Base-by-base conservation (phyloP, 352 stramenopile species). In the Phytophthora pistaciae region DNA sequence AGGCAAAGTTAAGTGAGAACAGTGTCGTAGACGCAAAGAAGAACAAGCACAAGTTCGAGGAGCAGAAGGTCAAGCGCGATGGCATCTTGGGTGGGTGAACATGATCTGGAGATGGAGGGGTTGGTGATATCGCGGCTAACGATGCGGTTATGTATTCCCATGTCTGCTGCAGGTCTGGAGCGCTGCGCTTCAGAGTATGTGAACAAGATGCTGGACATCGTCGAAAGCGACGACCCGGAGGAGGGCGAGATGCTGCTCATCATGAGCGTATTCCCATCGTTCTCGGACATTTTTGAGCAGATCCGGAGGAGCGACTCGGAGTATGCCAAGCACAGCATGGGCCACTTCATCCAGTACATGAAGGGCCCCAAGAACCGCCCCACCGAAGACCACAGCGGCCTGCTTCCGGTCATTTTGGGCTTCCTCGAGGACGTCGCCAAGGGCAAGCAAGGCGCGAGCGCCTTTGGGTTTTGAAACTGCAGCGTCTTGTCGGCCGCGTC, bases 261-360 rank as follows among this genome's bases (percentile, higher is more conserved):
- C 50, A 93, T 93, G 79, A 86, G 77, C 54, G 55, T 96, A 21
- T 97, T 97, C 61, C 91, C 91, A n/a, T 94, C 87, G 50, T 96
- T 97, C 74, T 87, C 88, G 33, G 79, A 95, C 68, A 90, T 95
- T 74, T 97, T 92, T 72, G 78, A 88, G 25, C 90, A 97, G 65
- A 93, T 97, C 54, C 83, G 84, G 46, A 78, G 71, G 42, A 90
- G 77, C 56, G 91, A 97, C 71, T 75, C 72, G 33, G 90, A 93
- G 58, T 96, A 94, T 64, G 90, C 91, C 27, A 83, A 85, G 58
- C 90, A 97, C 53, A 96, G 85, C 70, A 91, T 96, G 78, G 84
- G 87, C 59, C 91, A 97, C 74, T 97, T 92, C 66, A 84, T 90
- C 54, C 78, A 86, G 14, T 97, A 94, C 68, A 74, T 97, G 29